Base-by-base conservation (phyloP, 768 basidiomycete species). In the Pholiota microspora region DNA sequence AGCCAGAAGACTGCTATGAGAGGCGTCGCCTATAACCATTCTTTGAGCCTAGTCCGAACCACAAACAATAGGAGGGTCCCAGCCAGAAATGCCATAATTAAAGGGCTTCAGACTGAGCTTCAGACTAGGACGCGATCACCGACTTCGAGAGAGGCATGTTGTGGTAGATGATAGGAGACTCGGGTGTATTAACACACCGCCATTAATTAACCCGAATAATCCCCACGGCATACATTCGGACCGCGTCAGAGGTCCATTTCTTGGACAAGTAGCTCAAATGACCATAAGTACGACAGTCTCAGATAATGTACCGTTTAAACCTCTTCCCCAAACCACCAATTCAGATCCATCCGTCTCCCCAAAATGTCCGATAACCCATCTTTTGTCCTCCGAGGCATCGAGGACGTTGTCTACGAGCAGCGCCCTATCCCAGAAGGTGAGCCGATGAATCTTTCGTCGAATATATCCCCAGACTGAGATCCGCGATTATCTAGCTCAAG, bases 401-500 rank as follows among this genome's bases (percentile, higher is more conserved):
- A 89, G 7, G 76, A 89, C 40, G 83, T 89, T 57, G 76, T 73
- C 42, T 93, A 82, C 62, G 91, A 93, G 61, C 74, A 86, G 48
- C 76, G 88, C 3, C 83, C 86, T n/a, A 79, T 94, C 57, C 92
- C 90, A 25, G 77, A 86, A 62, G 74, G 88, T 89, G 50, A 55
- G 80, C 38, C 6, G 13, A 15, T 34, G 23, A 49, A 36, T 12
- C 24, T 15, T 4, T 7, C 18, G 9, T 50, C 45, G 45, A 49
- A 32, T 13, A 13, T 10, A 31, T 54, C 47, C 51, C 51, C 38
- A 46, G 18, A 32, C 15, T 42, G 27, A 55, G n/a, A 42, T 49
- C 16, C 42, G 31, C 27, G 31, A 52, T 44, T 29, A 42, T 45
- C 47, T 64, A 89, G 88, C 89, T 57, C 75, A 79, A 16, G 80